phyloP scores from a whole-genome alignment of 1,139 yeast species.

The Geotrichum bryndzae region DNA sequence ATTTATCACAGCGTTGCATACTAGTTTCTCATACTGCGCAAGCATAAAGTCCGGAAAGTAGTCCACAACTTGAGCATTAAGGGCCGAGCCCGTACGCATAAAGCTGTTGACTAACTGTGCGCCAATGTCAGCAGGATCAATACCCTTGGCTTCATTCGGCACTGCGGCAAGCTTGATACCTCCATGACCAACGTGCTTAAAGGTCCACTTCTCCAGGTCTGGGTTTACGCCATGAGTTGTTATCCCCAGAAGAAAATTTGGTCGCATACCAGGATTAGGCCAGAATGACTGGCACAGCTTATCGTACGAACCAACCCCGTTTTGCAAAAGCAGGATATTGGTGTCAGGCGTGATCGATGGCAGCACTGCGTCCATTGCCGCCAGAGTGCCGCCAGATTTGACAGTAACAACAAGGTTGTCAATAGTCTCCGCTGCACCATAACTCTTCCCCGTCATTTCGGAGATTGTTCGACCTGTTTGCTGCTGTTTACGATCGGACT shows the following conservation, averaged over 20 bases:
- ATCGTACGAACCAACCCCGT: conserved; percentile 67
- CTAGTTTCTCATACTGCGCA: conserved; percentile 68
- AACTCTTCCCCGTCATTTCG: not conserved
- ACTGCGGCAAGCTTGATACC: conserved; percentile 42
- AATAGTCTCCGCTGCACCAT: conserved; percentile 30
- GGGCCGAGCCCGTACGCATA: conserved; percentile 17
- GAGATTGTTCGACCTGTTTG: not conserved
- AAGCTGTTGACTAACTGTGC: conserved; percentile 9
- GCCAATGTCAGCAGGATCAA: not conserved
- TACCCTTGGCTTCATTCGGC: not conserved
- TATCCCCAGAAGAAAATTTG: conserved; percentile 64
- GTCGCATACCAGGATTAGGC: conserved; percentile 44
- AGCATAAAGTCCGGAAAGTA: conserved; percentile 49
- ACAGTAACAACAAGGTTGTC: conserved; percentile 56
- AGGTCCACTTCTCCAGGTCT: conserved; percentile 31
- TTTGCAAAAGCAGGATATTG: conserved; percentile 63
- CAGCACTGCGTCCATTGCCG: conserved; percentile 45
- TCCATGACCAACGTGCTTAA: conserved; percentile 66
- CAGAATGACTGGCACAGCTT: conserved; percentile 50
- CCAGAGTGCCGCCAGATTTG: conserved; percentile 51
- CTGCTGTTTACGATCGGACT: not conserved
- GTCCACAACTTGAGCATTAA: conserved; percentile 44
- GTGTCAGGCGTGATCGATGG: conserved; percentile 42
- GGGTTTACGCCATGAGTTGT: conserved; percentile 73
- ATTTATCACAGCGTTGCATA: conserved; percentile 69